Evolutionary conservation across 306 rosid genomes (phyloP).

Genomic region (Lathyrus oleraceus): DNA sequence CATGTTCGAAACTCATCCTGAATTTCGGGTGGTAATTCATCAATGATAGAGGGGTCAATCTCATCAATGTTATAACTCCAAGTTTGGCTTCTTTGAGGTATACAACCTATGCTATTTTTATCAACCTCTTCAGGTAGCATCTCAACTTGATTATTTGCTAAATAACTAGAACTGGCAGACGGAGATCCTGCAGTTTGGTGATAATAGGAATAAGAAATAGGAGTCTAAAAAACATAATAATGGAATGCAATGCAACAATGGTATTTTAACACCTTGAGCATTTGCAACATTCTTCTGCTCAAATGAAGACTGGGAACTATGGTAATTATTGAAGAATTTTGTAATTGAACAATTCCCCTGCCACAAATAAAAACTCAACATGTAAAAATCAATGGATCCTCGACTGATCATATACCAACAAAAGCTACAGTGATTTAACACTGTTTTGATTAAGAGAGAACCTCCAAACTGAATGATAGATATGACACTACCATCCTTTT

Average conservation of each 20-base stretch:
- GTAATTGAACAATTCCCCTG: slow-evolving; percentile 72
- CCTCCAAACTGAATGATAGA: slow-evolving; percentile 12
- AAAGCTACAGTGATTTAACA: slow-evolving; percentile 8
- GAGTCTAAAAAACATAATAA: neutral
- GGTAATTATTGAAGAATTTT: slow-evolving; percentile 57
- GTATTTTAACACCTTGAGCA: slow-evolving; percentile 40
- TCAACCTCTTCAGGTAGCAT: slow-evolving; percentile 36
- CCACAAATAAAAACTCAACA: neutral
- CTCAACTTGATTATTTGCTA: slow-evolving; percentile 36
- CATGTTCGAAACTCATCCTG: slow-evolving; percentile 66
- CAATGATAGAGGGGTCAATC: slow-evolving; percentile 71
- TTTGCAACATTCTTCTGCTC: slow-evolving; percentile 50
- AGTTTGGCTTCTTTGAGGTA: slow-evolving; percentile 46
- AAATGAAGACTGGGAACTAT: slow-evolving; percentile 42
- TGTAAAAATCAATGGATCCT: slow-evolving; percentile 10
- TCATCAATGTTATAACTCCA: slow-evolving; percentile 79
- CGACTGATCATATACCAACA: neutral
- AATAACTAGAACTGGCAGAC: slow-evolving; percentile 26
- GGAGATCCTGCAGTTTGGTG: slow-evolving; percentile 38
- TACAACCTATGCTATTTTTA: slow-evolving; percentile 28
- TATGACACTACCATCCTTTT: neutral
- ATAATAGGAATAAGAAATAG: slow-evolving; percentile 3
- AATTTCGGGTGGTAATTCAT: slow-evolving; percentile 86
- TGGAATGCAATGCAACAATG: slow-evolving; percentile 33
- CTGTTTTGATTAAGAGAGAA: slow-evolving; percentile 6